Base-by-base conservation (phyloP, 2,329 filamentous ascomycete genomes). In the Rhinocladiella similis region DNA sequence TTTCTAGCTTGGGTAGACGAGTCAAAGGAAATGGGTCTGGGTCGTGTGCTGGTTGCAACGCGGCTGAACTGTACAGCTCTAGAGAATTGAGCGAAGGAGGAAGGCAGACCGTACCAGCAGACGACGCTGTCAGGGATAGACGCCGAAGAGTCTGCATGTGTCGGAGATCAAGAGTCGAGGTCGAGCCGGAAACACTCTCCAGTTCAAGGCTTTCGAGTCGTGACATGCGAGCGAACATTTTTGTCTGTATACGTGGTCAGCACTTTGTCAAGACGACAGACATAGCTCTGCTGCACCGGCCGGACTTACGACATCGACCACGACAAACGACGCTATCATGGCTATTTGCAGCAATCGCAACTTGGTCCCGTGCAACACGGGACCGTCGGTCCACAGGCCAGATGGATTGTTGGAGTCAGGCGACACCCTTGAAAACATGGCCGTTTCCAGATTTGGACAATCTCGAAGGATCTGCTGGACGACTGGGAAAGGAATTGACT, bases 381-480 rank as follows among this genome's bases (percentile, higher is more conserved):
- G 22, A n/a, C n/a, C n/a, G n/a, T n/a, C n/a, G n/a, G n/a, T n/a
- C n/a, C n/a, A n/a, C n/a, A 25, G 22, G 22, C 22, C 22, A 25
- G 22, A 25, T 25, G 22, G 22, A n/a, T n/a, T n/a, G 25, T 27
- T 7, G 25, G 25, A 27, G 25, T 27, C 25, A 41, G 2, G 5
- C n/a, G 14, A 5, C 14, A 56, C 49, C n/a, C 42, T 13, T 6
- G 29, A 12, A 38, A 60, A 60, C 12, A 22, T 29, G 7, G 53
- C 57, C 3, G 39, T 41, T 22, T 53, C 46, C 10, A 60, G 46
- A 6, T 33, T 36, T 16, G 45, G 39, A 39, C 53, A 60, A 7
- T 38, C 25, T 13, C 22, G 29, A 39, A 60, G 45, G 35, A 56
- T 42, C 16, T 20, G 20, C 6, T n/a, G 19, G 12, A 56, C 19